Conservation (phyloP, 1,284 basidiomycete genomes). For the Tremellales sp. region DNA sequence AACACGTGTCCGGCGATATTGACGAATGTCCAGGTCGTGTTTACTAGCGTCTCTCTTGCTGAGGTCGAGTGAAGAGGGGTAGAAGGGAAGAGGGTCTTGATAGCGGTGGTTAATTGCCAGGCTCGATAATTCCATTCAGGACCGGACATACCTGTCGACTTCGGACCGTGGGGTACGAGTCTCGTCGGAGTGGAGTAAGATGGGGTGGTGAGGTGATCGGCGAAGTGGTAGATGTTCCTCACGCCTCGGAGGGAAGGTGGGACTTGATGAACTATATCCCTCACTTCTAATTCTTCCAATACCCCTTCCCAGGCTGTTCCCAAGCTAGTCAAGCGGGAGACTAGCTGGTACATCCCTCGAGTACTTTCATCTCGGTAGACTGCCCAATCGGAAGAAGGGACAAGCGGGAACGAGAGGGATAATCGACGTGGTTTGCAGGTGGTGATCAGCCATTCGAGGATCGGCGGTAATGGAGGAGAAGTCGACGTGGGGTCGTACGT, state of each 20-base stretch:
- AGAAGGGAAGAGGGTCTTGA: constrained; percentile 31
- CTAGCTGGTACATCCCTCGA: constrained; percentile 21
- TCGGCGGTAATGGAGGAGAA: constrained; percentile 21
- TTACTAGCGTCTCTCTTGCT: no score
- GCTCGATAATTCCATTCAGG: constrained; percentile 31
- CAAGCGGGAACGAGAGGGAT: constrained; percentile 22
- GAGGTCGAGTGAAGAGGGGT: neutral
- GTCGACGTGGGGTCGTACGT: constrained; percentile 14
- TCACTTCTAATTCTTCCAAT: constrained; percentile 12
- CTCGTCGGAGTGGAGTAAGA: constrained; percentile 46
- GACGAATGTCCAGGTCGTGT: constrained; percentile 19
- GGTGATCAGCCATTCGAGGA: constrained; percentile 9
- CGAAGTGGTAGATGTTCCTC: constrained; percentile 30
- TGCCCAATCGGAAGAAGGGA: constrained; percentile 22
- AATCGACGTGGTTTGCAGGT: constrained; percentile 11
- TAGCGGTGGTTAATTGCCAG: constrained; percentile 29
- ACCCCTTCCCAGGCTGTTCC: constrained; percentile 9
- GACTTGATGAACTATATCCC: constrained; percentile 32
- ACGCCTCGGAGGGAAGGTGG: constrained; percentile 19
- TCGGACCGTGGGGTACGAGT: constrained; percentile 37
- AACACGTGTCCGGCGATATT: constrained; percentile 20
- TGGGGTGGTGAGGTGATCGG: constrained; percentile 8
- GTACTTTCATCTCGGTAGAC: constrained; percentile 20
- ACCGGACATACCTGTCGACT: constrained; percentile 21
- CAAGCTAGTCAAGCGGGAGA: constrained; percentile 16